Conservation (phyloP, 192 early-diverging fungal species). For the Chytriomyces sp. region DNA sequence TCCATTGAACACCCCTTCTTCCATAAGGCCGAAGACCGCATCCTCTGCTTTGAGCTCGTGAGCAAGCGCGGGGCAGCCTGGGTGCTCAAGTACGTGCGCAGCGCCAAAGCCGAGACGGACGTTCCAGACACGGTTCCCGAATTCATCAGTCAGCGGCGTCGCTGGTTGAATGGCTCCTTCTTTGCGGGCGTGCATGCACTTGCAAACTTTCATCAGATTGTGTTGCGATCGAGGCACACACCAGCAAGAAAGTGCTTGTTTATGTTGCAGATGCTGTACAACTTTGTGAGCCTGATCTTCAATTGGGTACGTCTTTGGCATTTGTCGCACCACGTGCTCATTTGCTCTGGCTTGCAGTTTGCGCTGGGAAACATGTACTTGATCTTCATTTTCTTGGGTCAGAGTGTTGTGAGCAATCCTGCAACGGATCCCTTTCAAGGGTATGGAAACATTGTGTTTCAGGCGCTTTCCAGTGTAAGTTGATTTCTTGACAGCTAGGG, state of each 20-base stretch:
- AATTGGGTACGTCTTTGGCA: conserved; percentile 63
- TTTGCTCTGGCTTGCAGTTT: conserved; percentile 71
- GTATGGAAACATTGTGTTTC: conserved; percentile 33
- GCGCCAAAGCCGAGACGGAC: conserved; percentile 77
- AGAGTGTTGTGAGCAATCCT: conserved; percentile 33
- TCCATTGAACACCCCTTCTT: background rate
- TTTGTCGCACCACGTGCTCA: conserved; percentile 64
- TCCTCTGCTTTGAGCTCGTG: conserved; percentile 83
- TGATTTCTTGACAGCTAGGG: background rate
- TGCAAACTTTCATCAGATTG: conserved; percentile 66
- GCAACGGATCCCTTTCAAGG: conserved; percentile 60
- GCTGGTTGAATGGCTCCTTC: conserved; percentile 86
- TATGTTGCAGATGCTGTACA: conserved; percentile 69
- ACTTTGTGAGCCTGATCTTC: conserved; percentile 68
- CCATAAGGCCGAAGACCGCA: conserved; percentile 65
- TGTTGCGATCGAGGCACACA: conserved; percentile 67
- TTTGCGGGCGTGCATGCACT: conserved; percentile 80
- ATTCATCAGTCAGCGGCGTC: conserved; percentile 61
- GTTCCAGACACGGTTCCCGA: conserved; percentile 71
- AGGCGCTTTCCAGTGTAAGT: conserved; percentile 31
- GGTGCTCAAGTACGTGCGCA: conserved; percentile 70
- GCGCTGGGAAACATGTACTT: conserved; percentile 70
- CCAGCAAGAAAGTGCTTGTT: conserved; percentile 63
- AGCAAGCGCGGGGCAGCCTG: conserved; percentile 74
- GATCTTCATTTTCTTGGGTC: conserved; percentile 49